Evolutionary conservation across 352 stramenopile species (phyloP), one percentile per base, ranked within the genome.

Genomic region (Pythium plurisporium): DNA sequence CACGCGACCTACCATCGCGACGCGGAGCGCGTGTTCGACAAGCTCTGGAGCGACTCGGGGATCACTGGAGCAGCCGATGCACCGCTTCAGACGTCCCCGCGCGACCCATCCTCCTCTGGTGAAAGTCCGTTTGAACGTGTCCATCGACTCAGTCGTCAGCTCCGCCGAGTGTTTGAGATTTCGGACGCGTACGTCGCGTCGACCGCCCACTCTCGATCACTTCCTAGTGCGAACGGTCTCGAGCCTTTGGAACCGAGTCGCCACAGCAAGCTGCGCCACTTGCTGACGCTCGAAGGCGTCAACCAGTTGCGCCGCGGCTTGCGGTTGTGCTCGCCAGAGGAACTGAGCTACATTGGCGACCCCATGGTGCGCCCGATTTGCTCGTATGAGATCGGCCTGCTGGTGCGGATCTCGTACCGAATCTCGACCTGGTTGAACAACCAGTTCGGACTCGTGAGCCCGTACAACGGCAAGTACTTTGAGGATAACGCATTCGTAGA

Each of bases 321-420:
- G 48, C 85, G 85, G n/a, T 61, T 89, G 55, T 93, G 85, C 68
- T 86, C 82, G 4, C 64, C 83, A 1, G 79, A 92, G 29, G 65
- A 70, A 9, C 69, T 76, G 8, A 58, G 70, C 48, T 95, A 89
- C 64, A 62, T 91, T 20, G 86, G 86, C 27, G 86, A 95, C 56
- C 86, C 86, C 15, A 94, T 95, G 78, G 65, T 94, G 9, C 79
- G 82, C 2, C 83, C 86, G 15, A 94, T 95, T 70, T 86, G 82
- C 43, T 90, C 81, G 37, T 91, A 79, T 52, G 86, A 95, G 59
- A 72, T 95, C 34, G 67, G 68, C 40, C 73, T 64, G 51, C 73
- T 95, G n/a, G 86, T 95, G 40, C 81, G 83, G 10, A 56, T 91
- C 22, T 87, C 79, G 22, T 94, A 77, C 70, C 75, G 72, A n/a